Percentiles rank a stretch among this genome's conserved stretches.
Conservation (phyloP, 2,329 filamentous ascomycete species). For the Talaromyces albobiverticillius region DNA sequence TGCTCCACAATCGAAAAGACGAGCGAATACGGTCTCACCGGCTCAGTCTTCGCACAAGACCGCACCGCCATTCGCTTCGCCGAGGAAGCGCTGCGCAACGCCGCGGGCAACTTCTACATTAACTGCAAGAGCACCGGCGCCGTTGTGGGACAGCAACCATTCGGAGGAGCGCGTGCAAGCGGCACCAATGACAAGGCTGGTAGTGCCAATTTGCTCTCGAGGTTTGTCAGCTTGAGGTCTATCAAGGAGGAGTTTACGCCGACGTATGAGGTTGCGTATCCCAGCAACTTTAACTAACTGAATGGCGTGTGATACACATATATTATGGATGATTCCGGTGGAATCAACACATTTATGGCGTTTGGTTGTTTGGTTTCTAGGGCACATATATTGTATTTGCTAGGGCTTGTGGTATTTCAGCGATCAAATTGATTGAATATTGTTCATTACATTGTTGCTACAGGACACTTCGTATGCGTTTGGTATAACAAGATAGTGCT, state of each 20-base stretch:
- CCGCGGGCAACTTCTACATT: conserved; percentile 43
- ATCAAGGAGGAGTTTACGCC: conserved; percentile 74
- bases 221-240: conserved; percentile 65
- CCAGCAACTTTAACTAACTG: conserved; percentile 60
- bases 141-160: conserved; percentile 70
- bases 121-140: conserved; percentile 61
- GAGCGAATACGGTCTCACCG: conserved; percentile 41
- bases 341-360: no score
- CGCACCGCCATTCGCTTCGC: conserved; percentile 34
- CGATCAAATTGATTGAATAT: no score
- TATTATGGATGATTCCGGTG: no score
- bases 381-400: no score
- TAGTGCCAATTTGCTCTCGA: conserved; percentile 59
- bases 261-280: conserved; percentile 63
- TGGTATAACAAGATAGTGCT: no score
- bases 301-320: background rate
- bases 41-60: conserved; percentile 42
- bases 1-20: conserved; percentile 50
- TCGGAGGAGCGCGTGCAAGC: conserved; percentile 65
- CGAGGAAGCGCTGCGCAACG: conserved; percentile 34
- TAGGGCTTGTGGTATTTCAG: no score
- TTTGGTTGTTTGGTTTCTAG: no score
- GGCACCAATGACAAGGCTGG: conserved; percentile 74
- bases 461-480: no score
- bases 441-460: no score